Percentiles rank a stretch among this genome's conserved stretches.
phyloP scores from a whole-genome alignment of 805 yeast genomes.

The Sugiyamaella valdiviana region DNA sequence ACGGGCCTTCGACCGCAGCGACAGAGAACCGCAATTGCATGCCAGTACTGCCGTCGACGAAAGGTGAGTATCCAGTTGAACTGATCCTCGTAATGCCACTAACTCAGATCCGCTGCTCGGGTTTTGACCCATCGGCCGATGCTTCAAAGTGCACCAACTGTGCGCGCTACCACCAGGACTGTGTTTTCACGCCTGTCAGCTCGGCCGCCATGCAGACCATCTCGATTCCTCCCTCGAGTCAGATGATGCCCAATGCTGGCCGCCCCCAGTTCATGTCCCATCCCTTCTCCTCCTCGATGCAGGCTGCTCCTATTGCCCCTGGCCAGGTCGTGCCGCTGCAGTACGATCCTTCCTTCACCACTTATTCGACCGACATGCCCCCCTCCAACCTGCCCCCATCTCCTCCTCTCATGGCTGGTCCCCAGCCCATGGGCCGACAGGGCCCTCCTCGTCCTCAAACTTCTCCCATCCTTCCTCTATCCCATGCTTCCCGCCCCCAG shows the following conservation, averaged over 20 bases:
- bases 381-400: not conserved
- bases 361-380: not conserved
- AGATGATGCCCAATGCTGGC: not conserved
- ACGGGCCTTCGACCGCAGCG: constrained; percentile 11
- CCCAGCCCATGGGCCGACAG: not conserved
- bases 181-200: constrained; percentile 30
- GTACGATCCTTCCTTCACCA: not conserved
- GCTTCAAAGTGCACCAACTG: constrained; percentile 29
- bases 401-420: not conserved
- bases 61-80: constrained; percentile 12
- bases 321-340: not conserved
- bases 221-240: constrained; percentile 9
- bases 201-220: constrained; percentile 20
- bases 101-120: constrained; percentile 28
- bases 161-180: constrained; percentile 27
- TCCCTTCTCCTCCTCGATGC: not conserved
- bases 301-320: not conserved
- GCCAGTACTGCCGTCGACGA: constrained; percentile 30
- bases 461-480: not conserved
- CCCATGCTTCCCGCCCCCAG: not conserved
- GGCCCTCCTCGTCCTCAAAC: not conserved
- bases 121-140: constrained; percentile 25
- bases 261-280: not conserved
- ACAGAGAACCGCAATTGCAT: constrained; percentile 30
- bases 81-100: not conserved